phyloP scores from a whole-genome alignment of 306 rosid genomes.

The Argentina anserina region DNA sequence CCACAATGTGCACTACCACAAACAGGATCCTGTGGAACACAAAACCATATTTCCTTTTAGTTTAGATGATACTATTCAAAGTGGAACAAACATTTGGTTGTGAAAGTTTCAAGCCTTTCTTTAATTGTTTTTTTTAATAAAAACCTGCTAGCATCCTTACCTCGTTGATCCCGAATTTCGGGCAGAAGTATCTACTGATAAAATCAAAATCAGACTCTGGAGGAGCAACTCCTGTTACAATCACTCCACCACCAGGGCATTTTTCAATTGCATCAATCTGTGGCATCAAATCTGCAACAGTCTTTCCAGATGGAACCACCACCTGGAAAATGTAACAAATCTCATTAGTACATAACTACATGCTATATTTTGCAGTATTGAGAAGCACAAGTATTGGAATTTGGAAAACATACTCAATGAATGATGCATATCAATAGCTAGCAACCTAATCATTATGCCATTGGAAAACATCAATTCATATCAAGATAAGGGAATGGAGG shows the following conservation, averaged over 20 bases:
- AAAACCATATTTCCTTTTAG: background rate
- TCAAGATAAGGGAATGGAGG: slow-evolving; percentile 2
- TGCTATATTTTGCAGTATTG: background rate
- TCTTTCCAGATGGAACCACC: slow-evolving; percentile 43
- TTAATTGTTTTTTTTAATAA: background rate
- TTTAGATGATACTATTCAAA: background rate
- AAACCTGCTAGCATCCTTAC: slow-evolving; percentile 26
- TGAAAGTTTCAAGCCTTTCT: background rate
- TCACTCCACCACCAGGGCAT: slow-evolving; percentile 57
- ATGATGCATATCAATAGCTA: background rate
- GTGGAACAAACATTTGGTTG: background rate
- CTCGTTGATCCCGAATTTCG: slow-evolving; percentile 62
- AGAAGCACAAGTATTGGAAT: background rate
- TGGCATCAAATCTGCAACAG: slow-evolving; percentile 51
- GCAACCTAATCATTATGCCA: background rate
- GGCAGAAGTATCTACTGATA: slow-evolving; percentile 58
- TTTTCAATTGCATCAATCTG: slow-evolving; percentile 44
- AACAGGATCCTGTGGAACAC: slow-evolving; percentile 52
- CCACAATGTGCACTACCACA: slow-evolving; percentile 69
- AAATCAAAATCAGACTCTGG: slow-evolving; percentile 63
- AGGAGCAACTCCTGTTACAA: slow-evolving; percentile 54
- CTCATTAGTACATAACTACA: background rate
- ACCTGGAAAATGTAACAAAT: slow-evolving; percentile 41
- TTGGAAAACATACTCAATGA: background rate
- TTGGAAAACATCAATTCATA: background rate